Percentiles rank a stretch among this genome's conserved stretches.
Evolutionary conservation across 2,329 filamentous ascomycete species (phyloP).

Genomic region (Fusarium mundagurra): DNA sequence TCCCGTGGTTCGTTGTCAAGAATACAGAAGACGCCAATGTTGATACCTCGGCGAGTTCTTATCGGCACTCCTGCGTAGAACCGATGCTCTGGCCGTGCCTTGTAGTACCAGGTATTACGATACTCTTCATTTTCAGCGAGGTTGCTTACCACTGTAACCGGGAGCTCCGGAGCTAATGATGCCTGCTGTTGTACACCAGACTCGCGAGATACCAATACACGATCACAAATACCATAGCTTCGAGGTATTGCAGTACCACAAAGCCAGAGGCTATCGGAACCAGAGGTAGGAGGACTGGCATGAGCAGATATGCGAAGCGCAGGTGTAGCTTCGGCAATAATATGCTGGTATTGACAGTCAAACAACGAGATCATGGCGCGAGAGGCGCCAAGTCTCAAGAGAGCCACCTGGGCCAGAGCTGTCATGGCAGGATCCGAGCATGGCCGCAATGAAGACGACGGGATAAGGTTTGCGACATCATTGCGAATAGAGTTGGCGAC

Average conservation of each 20-base stretch:
- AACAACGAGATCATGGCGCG: constrained; percentile 62
- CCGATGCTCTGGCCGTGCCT: constrained; percentile 32
- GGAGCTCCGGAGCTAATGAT: constrained; percentile 24
- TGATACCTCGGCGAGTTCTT: constrained; percentile 50
- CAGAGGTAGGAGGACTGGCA: constrained; percentile 29
- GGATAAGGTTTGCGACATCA: constrained; percentile 31
- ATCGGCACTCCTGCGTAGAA: constrained; percentile 57
- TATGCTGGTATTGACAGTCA: constrained; percentile 57
- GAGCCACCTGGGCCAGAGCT: constrained; percentile 60
- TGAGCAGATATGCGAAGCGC: constrained; percentile 48
- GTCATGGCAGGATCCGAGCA: constrained; percentile 55
- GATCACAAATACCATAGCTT: constrained; percentile 42
- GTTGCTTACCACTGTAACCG: constrained; percentile 49
- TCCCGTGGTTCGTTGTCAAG: constrained; percentile 27
- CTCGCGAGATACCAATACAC: constrained; percentile 24
- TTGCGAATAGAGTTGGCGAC: constrained; percentile 35
- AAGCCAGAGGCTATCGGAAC: constrained; percentile 39
- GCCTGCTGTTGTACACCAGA: neutral
- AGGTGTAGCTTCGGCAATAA: constrained; percentile 62
- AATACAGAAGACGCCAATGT: constrained; percentile 54
- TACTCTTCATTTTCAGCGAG: constrained; percentile 45
- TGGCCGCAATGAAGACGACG: constrained; percentile 39
- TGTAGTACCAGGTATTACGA: constrained; percentile 34
- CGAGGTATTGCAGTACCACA: constrained; percentile 48
- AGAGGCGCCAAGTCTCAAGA: constrained; percentile 53